These are phyloP conservation scores for Thielaviopsis ethacetica DNA, from an alignment of 2,329 filamentous ascomycete species.

Conservation along the genomic window DNA sequence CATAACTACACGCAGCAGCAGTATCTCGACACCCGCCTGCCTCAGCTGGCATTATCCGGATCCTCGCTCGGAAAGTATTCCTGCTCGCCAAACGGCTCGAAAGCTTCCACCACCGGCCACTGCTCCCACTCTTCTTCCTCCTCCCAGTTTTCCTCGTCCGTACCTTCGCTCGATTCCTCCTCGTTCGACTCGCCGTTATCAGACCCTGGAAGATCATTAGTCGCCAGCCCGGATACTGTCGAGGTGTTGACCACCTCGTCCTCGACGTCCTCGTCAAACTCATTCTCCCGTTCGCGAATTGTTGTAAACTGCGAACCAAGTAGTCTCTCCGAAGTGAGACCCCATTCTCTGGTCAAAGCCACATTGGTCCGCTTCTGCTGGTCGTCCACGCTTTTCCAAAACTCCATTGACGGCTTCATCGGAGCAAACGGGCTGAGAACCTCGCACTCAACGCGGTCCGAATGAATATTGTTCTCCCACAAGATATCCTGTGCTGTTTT, in stretches of 20 bases:
- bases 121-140: too few species aligned
- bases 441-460: not conserved
- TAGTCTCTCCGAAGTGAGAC: not conserved
- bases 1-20: too few species aligned
- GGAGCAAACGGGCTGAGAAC: not conserved
- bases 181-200: not conserved
- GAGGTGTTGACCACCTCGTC: too few species aligned
- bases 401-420: not conserved
- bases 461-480: not conserved
- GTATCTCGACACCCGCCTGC: too few species aligned
- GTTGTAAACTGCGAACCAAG: not conserved
- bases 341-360: not conserved
- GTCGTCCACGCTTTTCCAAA: not conserved
- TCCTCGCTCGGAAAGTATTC: too few species aligned
- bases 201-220: too few species aligned
- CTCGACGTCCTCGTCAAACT: not conserved
- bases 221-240: too few species aligned
- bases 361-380: not conserved
- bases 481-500: constrained; percentile 7
- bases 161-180: too few species aligned
- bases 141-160: too few species aligned
- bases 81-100: too few species aligned
- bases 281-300: not conserved
- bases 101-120: too few species aligned
- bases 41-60: too few species aligned